These are phyloP conservation scores for Nemophila menziesii DNA, from an alignment of 257 asterid species.

Conservation along the genomic window DNA sequence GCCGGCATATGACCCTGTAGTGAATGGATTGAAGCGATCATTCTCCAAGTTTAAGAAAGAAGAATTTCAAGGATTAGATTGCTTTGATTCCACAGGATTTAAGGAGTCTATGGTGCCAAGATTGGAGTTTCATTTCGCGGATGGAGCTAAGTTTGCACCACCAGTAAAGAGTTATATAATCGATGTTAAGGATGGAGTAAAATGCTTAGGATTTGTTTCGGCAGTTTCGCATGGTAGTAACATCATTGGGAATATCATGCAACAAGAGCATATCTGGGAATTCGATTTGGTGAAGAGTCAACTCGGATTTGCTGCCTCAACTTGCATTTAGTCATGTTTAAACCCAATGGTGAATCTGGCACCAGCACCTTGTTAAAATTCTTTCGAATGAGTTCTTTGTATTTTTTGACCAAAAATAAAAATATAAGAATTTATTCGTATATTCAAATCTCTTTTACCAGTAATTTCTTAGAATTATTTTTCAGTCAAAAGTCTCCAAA, in stretches of 20 bases:
- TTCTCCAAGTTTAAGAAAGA: constrained; percentile 15
- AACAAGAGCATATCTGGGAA: constrained; percentile 52
- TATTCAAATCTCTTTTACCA: no score
- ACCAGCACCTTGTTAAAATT: no score
- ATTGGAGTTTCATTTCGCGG: constrained; percentile 39
- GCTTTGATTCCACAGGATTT: constrained; percentile 49
- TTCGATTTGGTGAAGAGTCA: constrained; percentile 34
- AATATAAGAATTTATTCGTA: no score
- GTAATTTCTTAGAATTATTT: no score
- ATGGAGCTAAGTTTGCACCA: constrained; percentile 40
- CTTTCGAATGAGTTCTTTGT: no score
- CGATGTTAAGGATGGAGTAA: constrained; percentile 36
- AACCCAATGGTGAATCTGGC: no score
- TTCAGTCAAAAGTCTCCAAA: no score
- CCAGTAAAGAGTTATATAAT: constrained; percentile 56
- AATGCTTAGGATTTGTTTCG: constrained; percentile 38
- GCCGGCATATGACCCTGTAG: constrained; percentile 38
- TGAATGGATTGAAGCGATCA: constrained; percentile 27
- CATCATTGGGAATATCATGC: constrained; percentile 54
- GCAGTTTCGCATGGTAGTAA: constrained; percentile 34
- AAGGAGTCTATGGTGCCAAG: constrained; percentile 29
- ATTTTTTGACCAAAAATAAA: no score
- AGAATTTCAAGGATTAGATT: constrained; percentile 29
- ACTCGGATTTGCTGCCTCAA: constrained; percentile 45
- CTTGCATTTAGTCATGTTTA: no score